Evolutionary conservation across 768 basidiomycete species (phyloP), one percentile per base, ranked within the genome.

Genomic region (Candolleomyces eurysporus): DNA sequence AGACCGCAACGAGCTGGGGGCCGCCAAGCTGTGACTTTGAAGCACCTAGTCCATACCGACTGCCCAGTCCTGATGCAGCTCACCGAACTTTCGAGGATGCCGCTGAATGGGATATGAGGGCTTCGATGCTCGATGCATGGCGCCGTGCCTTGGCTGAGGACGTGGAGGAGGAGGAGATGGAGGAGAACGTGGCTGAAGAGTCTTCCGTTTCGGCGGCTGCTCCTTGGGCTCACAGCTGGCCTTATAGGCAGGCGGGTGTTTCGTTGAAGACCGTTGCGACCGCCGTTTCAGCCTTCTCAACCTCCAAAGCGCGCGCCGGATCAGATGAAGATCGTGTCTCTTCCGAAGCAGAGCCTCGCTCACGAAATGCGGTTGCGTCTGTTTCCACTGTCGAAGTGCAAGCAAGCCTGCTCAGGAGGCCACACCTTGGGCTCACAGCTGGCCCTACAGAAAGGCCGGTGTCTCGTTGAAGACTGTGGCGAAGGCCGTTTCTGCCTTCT

Each of bases 1-100:
- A 75, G 31, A 83, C 81, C 3, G 79, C 81, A 17, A 82, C 83
- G 3, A 76, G 76, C 19, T 84, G 83, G 83, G 84, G 81, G 45
- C 76, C 78, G 19, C 79, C 80, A 13, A 66, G 26, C 26, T 77
- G 3, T 80, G 73, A 67, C 79, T 78, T 61, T 69, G 76, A 8
- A 77, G 73, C 53, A 76, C 78, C 10, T 57, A 73, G 76, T 8
- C 72, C 73, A 8, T 74, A 70, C 60, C 69, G 73, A 55, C 71
- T 78, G 10, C 69, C 63, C 6, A 79, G 79, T 13, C 80, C 80
- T 42, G 80, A 80, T 63, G 71, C 69, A 8, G 80, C 72, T 5
- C 74, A 78, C 60, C 75, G 76, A 42, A 54, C 65, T 13, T 75
- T 76, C 60, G 73, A 77, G 42, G 62, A 67, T 21, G 42, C 65